These are phyloP conservation scores for Coccomyxa sp. DNA, from an alignment of 139 green algal species.

Conservation along the genomic window DNA sequence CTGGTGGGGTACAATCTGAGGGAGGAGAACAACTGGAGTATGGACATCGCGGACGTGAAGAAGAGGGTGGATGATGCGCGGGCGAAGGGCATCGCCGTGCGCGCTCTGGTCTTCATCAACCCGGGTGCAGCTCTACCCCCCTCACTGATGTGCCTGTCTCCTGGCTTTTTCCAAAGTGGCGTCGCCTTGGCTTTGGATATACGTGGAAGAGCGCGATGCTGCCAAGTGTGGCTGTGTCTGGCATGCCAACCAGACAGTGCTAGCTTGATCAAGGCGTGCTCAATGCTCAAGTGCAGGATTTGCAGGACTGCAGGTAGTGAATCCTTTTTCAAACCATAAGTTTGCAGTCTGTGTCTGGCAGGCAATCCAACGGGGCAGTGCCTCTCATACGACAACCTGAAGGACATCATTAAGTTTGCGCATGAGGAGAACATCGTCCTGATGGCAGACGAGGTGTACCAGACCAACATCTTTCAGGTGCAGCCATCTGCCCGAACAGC, in stretches of 20 bases:
- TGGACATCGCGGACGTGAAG: conserved; percentile 60
- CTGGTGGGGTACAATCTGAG: conserved; percentile 88
- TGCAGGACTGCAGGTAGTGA: too few relatives aligned
- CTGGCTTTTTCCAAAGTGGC: too few relatives aligned
- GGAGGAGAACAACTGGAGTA: conserved; percentile 72
- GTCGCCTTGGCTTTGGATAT: too few relatives aligned
- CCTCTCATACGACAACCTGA: conserved; percentile 65
- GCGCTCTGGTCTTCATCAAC: conserved; percentile 92
- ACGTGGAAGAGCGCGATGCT: too few relatives aligned
- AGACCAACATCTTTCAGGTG: conserved; percentile 88
- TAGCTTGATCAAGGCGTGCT: too few relatives aligned
- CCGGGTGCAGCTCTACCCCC: conserved; percentile 21
- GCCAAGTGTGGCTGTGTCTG: too few relatives aligned
- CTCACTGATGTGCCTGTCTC: not conserved
- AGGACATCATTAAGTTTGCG: conserved; percentile 49
- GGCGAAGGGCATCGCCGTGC: conserved; percentile 36
- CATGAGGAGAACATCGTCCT: conserved; percentile 77
- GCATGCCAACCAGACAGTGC: too few relatives aligned
- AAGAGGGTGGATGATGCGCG: conserved; percentile 24
- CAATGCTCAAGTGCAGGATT: too few relatives aligned
- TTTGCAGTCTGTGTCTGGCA: not conserved
- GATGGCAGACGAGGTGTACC: conserved; percentile 80
- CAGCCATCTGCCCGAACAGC: conserved; percentile 24
- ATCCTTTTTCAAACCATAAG: too few relatives aligned
- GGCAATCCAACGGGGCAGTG: conserved; percentile 88